Evolutionary conservation across 2,329 filamentous ascomycete species (phyloP).

Genomic region (Cladosporium sp.): DNA sequence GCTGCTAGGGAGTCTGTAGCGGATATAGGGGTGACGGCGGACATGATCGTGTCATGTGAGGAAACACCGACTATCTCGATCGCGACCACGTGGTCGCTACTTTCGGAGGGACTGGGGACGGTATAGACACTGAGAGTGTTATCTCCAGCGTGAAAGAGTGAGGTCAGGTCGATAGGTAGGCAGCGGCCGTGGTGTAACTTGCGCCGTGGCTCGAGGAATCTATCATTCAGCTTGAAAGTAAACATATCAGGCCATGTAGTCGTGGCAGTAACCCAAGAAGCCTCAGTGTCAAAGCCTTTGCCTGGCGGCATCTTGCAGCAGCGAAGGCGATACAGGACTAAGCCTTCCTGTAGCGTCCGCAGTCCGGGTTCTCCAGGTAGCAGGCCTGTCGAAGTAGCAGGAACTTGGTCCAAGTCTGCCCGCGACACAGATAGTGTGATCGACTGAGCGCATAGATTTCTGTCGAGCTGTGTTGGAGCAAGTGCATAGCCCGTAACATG

Average conservation of each 20-base stretch:
- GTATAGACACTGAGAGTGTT: conserved; percentile 60
- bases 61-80: conserved; percentile 68
- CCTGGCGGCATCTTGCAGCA: conserved; percentile 53
- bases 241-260: conserved; percentile 71
- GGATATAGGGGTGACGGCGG: conserved; percentile 38
- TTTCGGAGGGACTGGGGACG: conserved; percentile 40
- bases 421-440: neutral
- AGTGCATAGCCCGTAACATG: conserved; percentile 55
- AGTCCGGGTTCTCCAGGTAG: neutral
- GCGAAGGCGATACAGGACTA: conserved; percentile 67
- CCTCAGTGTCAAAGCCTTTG: conserved; percentile 41
- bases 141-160: conserved; percentile 55
- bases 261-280: conserved; percentile 63
- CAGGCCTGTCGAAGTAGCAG: neutral
- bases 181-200: conserved; percentile 75
- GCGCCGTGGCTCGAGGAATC: conserved; percentile 57
- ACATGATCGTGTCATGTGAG: conserved; percentile 41
- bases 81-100: conserved; percentile 60
- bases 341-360: conserved; percentile 50
- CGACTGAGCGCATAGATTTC: neutral
- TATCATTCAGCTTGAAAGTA: conserved; percentile 67
- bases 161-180: conserved; percentile 72
- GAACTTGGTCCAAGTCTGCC: conserved; percentile 4
- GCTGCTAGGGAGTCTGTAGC: conserved; percentile 53
- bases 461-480: conserved; percentile 43